Evolutionary conservation across 495 filamentous ascomycete genomes (phyloP).

Genomic region (Neurospora sp.): DNA sequence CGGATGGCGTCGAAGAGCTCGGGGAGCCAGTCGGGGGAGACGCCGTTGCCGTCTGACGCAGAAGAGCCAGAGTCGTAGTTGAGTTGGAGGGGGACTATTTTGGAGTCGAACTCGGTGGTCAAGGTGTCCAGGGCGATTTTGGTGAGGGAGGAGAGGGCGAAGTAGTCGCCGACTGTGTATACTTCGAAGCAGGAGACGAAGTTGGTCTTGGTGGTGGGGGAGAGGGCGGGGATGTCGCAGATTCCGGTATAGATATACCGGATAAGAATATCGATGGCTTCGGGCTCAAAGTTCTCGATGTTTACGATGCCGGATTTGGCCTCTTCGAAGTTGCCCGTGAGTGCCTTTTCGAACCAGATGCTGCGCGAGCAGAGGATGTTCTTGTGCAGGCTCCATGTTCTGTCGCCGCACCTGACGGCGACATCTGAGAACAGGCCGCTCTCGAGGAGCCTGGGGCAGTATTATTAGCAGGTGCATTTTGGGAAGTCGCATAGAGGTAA

Average conservation of each 20-base stretch:
- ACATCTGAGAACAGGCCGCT: slow-evolving; percentile 20
- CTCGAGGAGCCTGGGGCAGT: slow-evolving; percentile 9
- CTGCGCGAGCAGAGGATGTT: slow-evolving; percentile 22
- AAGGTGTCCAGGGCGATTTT: slow-evolving; percentile 15
- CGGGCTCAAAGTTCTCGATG: slow-evolving; percentile 13
- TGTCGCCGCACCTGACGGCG: slow-evolving; percentile 12
- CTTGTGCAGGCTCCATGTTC: slow-evolving; percentile 20
- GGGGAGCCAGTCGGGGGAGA: slow-evolving; percentile 11
- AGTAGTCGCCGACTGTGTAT: slow-evolving; percentile 20
- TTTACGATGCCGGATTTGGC: slow-evolving; percentile 10
- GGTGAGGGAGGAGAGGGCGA: slow-evolving; percentile 8
- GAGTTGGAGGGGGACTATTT: slow-evolving; percentile 11
- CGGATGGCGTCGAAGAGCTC: slow-evolving; percentile 17
- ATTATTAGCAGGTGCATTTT: background rate
- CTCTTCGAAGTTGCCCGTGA: slow-evolving; percentile 16
- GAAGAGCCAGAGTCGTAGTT: background rate
- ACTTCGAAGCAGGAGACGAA: slow-evolving; percentile 17
- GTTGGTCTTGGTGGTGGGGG: slow-evolving; percentile 5
- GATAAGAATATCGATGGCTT: slow-evolving; percentile 12
- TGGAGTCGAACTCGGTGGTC: slow-evolving; percentile 9
- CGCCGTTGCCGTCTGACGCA: background rate
- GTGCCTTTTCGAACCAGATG: slow-evolving; percentile 19
- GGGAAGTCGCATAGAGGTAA: background rate
- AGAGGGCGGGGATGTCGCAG: slow-evolving; percentile 13
- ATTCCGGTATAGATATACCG: slow-evolving; percentile 20